Evolutionary conservation across 2,329 filamentous ascomycete species (phyloP).

Genomic region (Chaetomium globosum): DNA sequence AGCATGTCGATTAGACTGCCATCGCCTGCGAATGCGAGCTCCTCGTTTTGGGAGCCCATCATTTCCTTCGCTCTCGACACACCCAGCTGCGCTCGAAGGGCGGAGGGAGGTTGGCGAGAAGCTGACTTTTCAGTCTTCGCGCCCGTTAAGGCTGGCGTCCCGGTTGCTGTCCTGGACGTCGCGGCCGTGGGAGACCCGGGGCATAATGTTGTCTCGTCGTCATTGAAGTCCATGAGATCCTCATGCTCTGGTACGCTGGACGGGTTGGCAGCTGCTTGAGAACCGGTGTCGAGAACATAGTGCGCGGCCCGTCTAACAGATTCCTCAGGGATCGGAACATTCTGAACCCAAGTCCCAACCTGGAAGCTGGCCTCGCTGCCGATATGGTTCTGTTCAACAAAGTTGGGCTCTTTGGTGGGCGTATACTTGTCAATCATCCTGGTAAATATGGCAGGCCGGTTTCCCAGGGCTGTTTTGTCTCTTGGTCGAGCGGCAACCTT

Average conservation of each 20-base stretch:
- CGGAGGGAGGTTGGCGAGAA: neutral
- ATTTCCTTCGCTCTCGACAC: neutral
- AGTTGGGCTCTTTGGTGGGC: no score
- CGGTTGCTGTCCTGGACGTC: neutral
- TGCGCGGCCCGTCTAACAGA: neutral
- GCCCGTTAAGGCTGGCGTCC: neutral
- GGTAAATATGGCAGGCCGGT: constrained; percentile 12
- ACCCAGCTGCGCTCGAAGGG: neutral
- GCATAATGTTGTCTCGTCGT: neutral
- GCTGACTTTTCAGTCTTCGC: neutral
- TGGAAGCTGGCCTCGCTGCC: neutral
- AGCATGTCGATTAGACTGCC: constrained; percentile 18
- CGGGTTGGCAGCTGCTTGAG: neutral
- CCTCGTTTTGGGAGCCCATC: neutral
- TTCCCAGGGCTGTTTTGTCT: constrained; percentile 15
- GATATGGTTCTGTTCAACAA: neutral
- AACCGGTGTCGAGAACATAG: neutral
- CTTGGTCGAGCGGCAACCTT: constrained; percentile 8
- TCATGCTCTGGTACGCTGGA: no score
- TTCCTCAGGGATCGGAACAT: neutral
- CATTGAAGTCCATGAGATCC: neutral
- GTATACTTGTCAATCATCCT: neutral
- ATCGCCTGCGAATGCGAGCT: constrained; percentile 4
- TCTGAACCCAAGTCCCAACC: constrained; percentile 22
- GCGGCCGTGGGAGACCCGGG: neutral